Conservation (phyloP, 2,329 filamentous ascomycete genomes). For the Phialocephala subalpina region DNA sequence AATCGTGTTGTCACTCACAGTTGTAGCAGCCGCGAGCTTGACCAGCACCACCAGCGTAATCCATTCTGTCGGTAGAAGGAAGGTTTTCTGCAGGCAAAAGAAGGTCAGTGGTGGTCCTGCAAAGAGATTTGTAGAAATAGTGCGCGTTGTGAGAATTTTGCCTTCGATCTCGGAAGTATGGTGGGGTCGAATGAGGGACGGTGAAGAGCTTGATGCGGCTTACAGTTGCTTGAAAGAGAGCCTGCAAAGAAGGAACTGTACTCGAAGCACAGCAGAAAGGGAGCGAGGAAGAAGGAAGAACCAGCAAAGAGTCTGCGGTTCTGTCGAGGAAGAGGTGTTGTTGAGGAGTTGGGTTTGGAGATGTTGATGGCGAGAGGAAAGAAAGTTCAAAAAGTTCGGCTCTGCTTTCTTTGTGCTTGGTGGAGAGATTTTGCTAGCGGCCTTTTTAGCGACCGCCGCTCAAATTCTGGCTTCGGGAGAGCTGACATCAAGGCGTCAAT, state of each 20-base stretch:
- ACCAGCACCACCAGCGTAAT: slow-evolving; percentile 41
- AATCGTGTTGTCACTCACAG: slow-evolving; percentile 51
- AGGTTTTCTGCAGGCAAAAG: slow-evolving; percentile 24
- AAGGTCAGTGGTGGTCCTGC: slow-evolving; percentile 14
- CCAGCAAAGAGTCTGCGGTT: slow-evolving; percentile 20
- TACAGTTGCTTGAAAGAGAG: slow-evolving; percentile 13
- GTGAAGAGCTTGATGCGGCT: slow-evolving; percentile 23
- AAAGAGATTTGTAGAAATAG: neutral
- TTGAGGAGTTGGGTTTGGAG: slow-evolving; percentile 4
- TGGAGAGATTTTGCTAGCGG: slow-evolving; percentile 9
- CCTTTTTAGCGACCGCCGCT: slow-evolving; percentile 3
- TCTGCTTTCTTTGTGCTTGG: slow-evolving; percentile 15
- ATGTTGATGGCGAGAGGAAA: neutral
- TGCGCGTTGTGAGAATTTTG: neutral
- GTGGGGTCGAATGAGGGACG: slow-evolving; percentile 31
- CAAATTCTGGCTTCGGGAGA: neutral
- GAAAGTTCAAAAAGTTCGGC: slow-evolving; percentile 23
- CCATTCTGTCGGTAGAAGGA: slow-evolving; percentile 40
- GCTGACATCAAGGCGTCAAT: neutral
- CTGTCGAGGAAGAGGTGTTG: neutral
- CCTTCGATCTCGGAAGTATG: slow-evolving; percentile 14
- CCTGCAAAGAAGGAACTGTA: slow-evolving; percentile 24
- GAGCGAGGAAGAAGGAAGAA: slow-evolving; percentile 19
- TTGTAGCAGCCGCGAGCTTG: slow-evolving; percentile 57
- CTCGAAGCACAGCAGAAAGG: slow-evolving; percentile 24